These are phyloP conservation scores for Lolium rigidum DNA, from an alignment of 176 grass and related monocot species.

Conservation along the genomic window DNA sequence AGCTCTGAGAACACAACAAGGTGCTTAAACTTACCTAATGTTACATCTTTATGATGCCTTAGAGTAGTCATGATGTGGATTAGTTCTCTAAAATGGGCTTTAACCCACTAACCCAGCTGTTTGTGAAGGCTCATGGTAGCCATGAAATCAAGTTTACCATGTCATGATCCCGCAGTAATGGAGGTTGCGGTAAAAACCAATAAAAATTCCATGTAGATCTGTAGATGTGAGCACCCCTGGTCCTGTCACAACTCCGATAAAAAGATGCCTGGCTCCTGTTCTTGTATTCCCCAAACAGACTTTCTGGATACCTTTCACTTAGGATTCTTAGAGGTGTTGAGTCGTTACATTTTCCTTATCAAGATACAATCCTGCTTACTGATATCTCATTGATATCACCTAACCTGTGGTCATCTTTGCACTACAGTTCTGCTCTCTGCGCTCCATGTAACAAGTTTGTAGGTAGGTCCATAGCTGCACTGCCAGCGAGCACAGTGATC, in stretches of 20 bases:
- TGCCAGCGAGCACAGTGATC: not conserved
- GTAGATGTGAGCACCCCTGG: not conserved
- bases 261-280: conserved; percentile 2
- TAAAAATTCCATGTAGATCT: not conserved
- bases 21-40: not conserved
- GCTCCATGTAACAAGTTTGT: not conserved
- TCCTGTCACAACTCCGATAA: not conserved
- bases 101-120: not conserved
- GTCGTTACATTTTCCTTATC: not conserved
- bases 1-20: not conserved
- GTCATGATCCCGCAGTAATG: not conserved
- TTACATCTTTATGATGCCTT: not conserved
- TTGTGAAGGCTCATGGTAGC: not conserved
- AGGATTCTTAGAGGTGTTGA: not conserved
- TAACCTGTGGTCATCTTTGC: conserved; percentile 13
- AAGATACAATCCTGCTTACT: not conserved
- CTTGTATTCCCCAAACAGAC: not conserved
- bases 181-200: too few relatives aligned
- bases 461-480: conserved; percentile 18
- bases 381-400: conserved; percentile 34
- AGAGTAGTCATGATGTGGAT: not conserved
- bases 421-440: not conserved
- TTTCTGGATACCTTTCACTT: not conserved
- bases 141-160: not conserved
- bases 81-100: not conserved